These are phyloP conservation scores for Porphyrellus sp. DNA, from an alignment of 1,284 basidiomycete species.

Conservation along the genomic window DNA sequence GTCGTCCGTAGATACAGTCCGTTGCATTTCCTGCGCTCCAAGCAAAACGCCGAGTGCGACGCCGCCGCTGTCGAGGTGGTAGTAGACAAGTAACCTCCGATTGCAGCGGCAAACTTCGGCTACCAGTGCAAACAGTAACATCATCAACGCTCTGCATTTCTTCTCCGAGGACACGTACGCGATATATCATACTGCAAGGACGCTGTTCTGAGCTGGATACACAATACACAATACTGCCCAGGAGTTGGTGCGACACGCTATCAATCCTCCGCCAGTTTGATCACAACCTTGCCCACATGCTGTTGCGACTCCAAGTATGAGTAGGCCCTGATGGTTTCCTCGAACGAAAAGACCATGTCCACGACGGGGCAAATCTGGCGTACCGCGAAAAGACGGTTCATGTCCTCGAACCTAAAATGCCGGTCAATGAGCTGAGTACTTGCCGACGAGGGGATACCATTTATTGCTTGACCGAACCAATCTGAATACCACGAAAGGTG, in stretches of 20 bases:
- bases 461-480: slow-evolving; percentile 40
- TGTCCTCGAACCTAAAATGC: slow-evolving; percentile 40
- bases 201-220: too few species aligned
- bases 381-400: slow-evolving; percentile 44
- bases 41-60: too few species aligned
- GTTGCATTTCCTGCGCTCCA: too few species aligned
- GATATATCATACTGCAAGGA: too few species aligned
- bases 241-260: background rate
- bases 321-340: slow-evolving; percentile 45
- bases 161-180: too few species aligned
- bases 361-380: slow-evolving; percentile 44
- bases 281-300: slow-evolving; percentile 50
- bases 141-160: too few species aligned
- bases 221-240: too few species aligned
- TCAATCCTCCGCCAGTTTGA: slow-evolving; percentile 36
- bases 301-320: slow-evolving; percentile 42
- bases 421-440: background rate
- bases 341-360: slow-evolving; percentile 51
- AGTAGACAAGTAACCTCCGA: too few species aligned
- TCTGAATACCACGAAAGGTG: slow-evolving; percentile 37
- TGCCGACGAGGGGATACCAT: background rate
- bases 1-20: too few species aligned
- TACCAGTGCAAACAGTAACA: too few species aligned
- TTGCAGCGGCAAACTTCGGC: too few species aligned
- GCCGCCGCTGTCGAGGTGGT: too few species aligned